phyloP scores from a whole-genome alignment of 108 stramenopile genomes.

The Nitzschia inconspicua region DNA sequence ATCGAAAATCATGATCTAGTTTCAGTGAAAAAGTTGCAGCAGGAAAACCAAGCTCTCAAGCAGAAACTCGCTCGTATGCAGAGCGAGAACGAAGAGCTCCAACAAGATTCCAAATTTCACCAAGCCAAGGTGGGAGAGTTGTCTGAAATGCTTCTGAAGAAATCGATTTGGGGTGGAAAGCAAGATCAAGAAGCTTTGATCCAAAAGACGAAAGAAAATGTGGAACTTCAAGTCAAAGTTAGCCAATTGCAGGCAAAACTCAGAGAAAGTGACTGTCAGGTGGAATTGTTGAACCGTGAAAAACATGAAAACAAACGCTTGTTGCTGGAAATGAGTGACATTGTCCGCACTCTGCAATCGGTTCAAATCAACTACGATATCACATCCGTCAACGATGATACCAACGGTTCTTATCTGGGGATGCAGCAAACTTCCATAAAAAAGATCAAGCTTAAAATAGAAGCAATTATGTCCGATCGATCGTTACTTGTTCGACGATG shows the following conservation, averaged over 20 bases:
- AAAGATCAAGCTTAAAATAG: conserved; percentile 24
- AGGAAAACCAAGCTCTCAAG: not conserved
- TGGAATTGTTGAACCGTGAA: conserved; percentile 5
- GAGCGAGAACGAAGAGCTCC: conserved; percentile 5
- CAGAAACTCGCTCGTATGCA: not conserved
- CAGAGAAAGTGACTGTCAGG: too few relatives aligned
- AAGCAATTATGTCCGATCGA: conserved; percentile 26
- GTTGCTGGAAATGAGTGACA: conserved; percentile 22
- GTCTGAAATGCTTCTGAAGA: conserved; percentile 9
- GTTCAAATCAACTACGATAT: conserved; percentile 9
- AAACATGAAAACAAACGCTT: conserved; percentile 8
- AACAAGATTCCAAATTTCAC: conserved; percentile 13
- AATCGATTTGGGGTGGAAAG: not conserved
- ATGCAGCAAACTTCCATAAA: conserved; percentile 3
- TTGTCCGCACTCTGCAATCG: conserved; percentile 19
- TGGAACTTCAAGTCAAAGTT: conserved; percentile 12
- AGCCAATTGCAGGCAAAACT: not conserved
- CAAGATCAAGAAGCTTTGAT: not conserved
- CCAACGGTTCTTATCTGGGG: not conserved
- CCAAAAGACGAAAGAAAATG: conserved; percentile 21
- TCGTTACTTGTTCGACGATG: conserved; percentile 13
- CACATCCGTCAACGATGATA: not conserved
- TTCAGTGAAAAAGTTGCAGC: too few relatives aligned
- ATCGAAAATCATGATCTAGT: too few relatives aligned
- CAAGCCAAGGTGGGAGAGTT: conserved; percentile 25